Evolutionary conservation across 306 rosid genomes (phyloP).

Genomic region (Cicer bijugum): DNA sequence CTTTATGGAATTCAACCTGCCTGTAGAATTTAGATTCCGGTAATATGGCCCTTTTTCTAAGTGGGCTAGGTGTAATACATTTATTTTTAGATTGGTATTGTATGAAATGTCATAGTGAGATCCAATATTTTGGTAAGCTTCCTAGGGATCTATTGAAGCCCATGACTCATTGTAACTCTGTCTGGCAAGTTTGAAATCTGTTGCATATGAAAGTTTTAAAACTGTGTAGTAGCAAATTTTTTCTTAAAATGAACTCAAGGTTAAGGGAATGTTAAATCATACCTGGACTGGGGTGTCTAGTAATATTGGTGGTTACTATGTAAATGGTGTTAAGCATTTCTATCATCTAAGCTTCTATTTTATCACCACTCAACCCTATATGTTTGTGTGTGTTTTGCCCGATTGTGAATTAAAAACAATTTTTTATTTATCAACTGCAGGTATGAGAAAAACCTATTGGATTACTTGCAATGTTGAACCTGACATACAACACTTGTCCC

Average conservation of each 20-base stretch:
- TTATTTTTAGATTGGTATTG: constrained; percentile 22
- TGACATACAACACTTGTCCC: constrained; percentile 82
- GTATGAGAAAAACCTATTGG: constrained; percentile 85
- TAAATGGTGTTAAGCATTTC: constrained; percentile 32
- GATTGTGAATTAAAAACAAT: constrained; percentile 10
- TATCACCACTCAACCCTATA: constrained; percentile 1
- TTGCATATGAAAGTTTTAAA: constrained; percentile 10
- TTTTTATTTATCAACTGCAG: constrained; percentile 53
- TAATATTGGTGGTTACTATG: constrained; percentile 10
- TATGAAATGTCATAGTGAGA: constrained; percentile 1
- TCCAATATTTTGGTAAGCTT: not conserved
- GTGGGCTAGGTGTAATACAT: constrained; percentile 3
- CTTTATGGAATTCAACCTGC: not conserved
- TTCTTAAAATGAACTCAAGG: constrained; percentile 17
- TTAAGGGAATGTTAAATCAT: not conserved
- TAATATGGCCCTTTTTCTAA: not conserved
- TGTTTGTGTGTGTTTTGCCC: not conserved
- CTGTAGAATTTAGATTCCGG: constrained; percentile 4
- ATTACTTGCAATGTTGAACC: constrained; percentile 90
- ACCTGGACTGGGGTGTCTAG: not conserved
- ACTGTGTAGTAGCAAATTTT: not conserved
- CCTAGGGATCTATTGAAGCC: not conserved
- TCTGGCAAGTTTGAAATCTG: constrained; percentile 2
- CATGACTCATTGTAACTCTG: not conserved
- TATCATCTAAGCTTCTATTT: constrained; percentile 23